phyloP scores from a whole-genome alignment of 768 basidiomycete genomes.

The Podaxis pistillaris region DNA sequence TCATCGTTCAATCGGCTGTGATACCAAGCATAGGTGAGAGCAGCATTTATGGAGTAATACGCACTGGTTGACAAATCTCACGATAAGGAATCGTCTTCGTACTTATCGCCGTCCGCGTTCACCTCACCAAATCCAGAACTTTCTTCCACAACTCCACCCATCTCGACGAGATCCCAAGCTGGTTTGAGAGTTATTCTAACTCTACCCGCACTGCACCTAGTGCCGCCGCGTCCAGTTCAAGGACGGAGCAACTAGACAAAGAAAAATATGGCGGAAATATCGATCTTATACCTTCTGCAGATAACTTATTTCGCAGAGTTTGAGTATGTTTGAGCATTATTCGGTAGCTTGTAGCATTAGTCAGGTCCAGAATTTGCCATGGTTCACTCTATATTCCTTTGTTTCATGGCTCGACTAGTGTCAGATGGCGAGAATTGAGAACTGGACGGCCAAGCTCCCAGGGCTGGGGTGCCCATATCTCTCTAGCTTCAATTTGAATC shows the following conservation, averaged over 20 bases:
- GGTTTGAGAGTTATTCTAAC: conserved; percentile 16
- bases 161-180: conserved; percentile 19
- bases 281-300: conserved; percentile 3
- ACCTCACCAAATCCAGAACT: conserved; percentile 22
- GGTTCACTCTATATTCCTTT: not conserved
- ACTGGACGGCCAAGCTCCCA: not conserved
- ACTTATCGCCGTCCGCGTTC: conserved; percentile 27
- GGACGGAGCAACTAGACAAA: not conserved
- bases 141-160: conserved; percentile 16
- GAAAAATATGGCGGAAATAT: not conserved
- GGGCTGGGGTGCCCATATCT: too few relatives aligned
- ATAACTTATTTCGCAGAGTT: conserved; percentile 8
- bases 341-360: not conserved
- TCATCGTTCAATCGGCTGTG: conserved; percentile 25
- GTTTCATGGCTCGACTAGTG: not conserved
- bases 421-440: not conserved
- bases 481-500: too few relatives aligned
- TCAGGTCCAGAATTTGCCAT: not conserved
- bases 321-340: not conserved
- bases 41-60: not conserved
- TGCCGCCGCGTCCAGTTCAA: not conserved
- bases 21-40: conserved; percentile 29
- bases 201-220: not conserved
- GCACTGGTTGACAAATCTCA: not conserved
- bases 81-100: conserved; percentile 31